Conservation (phyloP, 768 basidiomycete species). For the Lentinula sp. region DNA sequence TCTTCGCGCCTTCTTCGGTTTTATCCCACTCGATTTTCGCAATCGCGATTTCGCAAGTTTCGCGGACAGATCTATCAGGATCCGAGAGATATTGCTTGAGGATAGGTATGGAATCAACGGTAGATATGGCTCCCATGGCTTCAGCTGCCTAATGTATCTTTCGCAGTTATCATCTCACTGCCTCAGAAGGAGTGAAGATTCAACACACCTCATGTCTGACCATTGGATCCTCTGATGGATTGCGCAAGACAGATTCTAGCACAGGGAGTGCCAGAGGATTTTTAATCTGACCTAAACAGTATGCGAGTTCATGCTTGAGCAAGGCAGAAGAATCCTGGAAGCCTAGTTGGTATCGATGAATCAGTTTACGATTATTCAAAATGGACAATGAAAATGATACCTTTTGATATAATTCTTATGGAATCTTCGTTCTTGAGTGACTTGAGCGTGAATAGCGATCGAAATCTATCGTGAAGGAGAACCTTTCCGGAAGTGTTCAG, state of each 20-base stretch:
- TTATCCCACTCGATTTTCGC: conserved; percentile 93
- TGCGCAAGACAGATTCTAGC: conserved; percentile 69
- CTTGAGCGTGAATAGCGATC: conserved; percentile 91
- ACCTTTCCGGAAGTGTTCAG: conserved; percentile 71
- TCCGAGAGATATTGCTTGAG: conserved; percentile 70
- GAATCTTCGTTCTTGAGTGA: conserved; percentile 74
- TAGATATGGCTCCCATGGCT: conserved; percentile 93
- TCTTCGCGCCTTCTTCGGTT: conserved; percentile 61
- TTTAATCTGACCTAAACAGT: conserved; percentile 92
- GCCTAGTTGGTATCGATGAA: conserved; percentile 34
- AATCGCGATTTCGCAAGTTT: conserved; percentile 97
- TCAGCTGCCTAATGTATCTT: conserved; percentile 75
- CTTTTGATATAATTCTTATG: conserved; percentile 80
- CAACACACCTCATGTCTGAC: conserved; percentile 86
- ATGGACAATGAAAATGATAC: conserved; percentile 26
- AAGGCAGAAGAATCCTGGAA: conserved; percentile 84
- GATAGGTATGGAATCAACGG: conserved; percentile 55
- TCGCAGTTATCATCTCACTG: conserved; percentile 9
- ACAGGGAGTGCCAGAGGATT: conserved; percentile 65
- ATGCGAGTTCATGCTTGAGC: conserved; percentile 95
- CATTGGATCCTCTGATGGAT: conserved; percentile 82
- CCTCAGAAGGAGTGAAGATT: conserved; percentile 2
- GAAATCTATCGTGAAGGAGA: conserved; percentile 81
- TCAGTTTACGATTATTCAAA: not conserved
- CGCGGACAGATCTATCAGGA: conserved; percentile 69